Base-by-base conservation (phyloP, 2,329 filamentous ascomycete genomes). In the Sporothrix protearum region DNA sequence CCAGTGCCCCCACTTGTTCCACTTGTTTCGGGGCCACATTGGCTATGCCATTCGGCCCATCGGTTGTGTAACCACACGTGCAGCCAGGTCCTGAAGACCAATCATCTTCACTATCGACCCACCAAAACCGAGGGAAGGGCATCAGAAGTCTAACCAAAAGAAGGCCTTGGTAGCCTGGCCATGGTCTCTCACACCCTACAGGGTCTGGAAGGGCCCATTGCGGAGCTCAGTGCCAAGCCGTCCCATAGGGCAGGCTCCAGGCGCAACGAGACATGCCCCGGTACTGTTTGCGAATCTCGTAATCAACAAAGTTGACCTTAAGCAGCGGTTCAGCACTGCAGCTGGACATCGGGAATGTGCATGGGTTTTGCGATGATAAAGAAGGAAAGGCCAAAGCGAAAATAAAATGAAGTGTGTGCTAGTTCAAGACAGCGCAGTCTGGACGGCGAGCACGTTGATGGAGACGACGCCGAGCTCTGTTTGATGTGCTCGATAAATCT, bases 31-130 rank as follows among this genome's bases (percentile, higher is more conserved):
- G 2, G 42, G 10, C 63, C 14, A 67, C 42, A 16, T 53, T 51
- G 45, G 28, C 45, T n/a, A 14, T 30, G 30, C 45, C 16, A 53
- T 68, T 68, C 64, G 64, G 64, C 64, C 64, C 64, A 68, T 68
- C 28, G 28, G 19, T 68, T 68, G 64, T 68, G 64, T 68, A 39
- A 68, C 64, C 64, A 53, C 30, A 53, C 64, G 25, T 39, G 45
- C 30, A 39, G 47, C 45, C 25, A 16, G 25, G 42, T 36, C 59
- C 25, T 63, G 25, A 1, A 19, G 16, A 9, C 64, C 64, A 68
- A 68, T 68, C 64, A 53, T 49, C 61, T 49, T 16, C 19, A 12
- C 9, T 28, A 7, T 6, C 22, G 59, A 45, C 59, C 59, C 36
- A 64, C 59, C n/a, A 14, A 19, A 61, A 39, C 57, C 51, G 51